Conservation (phyloP, 176 grass and related monocot species). For the Carex kokanica region DNA sequence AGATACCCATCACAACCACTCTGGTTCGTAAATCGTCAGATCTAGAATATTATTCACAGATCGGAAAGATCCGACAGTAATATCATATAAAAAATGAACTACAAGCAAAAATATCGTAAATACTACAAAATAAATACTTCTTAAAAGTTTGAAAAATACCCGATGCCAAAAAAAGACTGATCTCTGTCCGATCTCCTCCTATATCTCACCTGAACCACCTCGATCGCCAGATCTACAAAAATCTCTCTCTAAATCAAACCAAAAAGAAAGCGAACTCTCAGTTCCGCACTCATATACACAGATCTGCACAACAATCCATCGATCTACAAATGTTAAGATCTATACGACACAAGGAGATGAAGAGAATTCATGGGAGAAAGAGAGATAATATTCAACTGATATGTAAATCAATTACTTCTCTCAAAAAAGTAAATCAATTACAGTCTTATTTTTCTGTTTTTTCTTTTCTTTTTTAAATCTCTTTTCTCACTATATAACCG, state of each 20-base stretch:
- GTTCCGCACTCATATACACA: conserved; percentile 7
- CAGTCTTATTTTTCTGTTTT: background rate
- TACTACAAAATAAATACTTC: background rate
- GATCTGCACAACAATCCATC: background rate
- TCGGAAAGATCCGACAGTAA: conserved; percentile 15
- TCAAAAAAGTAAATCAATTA: background rate
- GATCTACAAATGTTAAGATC: background rate
- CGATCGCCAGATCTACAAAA: conserved; percentile 18
- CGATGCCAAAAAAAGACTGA: background rate
- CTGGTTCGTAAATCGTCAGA: background rate
- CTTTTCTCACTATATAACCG: background rate
- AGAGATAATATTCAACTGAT: background rate
- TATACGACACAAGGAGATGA: background rate
- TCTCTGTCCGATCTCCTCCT: conserved; percentile 15
- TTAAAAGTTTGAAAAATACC: background rate
- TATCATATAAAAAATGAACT: background rate
- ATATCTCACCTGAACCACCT: conserved; percentile 17
- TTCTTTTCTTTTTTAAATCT: background rate
- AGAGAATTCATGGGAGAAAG: background rate
- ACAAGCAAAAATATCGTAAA: background rate
- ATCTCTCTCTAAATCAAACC: background rate
- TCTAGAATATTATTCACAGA: conserved; percentile 6
- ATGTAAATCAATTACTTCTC: background rate
- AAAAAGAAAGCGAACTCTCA: background rate
- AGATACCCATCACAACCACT: background rate